Evolutionary conservation across 129 eudicot species (phyloP).

Genomic region (Pulicaria dysenterica): DNA sequence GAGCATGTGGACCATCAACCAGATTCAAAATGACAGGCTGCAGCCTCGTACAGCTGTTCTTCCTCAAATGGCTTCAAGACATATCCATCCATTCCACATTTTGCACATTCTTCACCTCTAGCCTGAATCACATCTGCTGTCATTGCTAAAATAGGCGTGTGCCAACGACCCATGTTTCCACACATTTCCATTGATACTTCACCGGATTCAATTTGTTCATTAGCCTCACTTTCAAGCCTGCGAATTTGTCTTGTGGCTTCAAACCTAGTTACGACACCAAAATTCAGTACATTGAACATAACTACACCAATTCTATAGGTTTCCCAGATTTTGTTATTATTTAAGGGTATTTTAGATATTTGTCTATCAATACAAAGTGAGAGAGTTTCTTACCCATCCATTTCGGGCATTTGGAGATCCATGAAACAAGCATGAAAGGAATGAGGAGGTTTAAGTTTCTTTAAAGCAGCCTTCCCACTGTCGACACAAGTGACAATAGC

Average conservation of each 20-base stretch:
- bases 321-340: too few relatives aligned
- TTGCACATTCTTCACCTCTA: slow-evolving; percentile 62
- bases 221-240: slow-evolving; percentile 46
- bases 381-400: slow-evolving; percentile 76
- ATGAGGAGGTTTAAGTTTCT: slow-evolving; percentile 76
- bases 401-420: slow-evolving; percentile 99
- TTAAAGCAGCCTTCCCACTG: slow-evolving; percentile 65
- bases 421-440: slow-evolving; percentile 88
- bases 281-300: neutral
- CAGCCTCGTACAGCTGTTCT: slow-evolving; percentile 68
- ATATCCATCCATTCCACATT: slow-evolving; percentile 96
- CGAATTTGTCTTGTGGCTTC: slow-evolving; percentile 79
- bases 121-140: slow-evolving; percentile 97
- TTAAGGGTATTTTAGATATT: slow-evolving; percentile 17
- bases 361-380: neutral
- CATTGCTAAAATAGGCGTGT: slow-evolving; percentile 88
- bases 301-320: neutral
- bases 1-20: slow-evolving; percentile 38
- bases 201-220: slow-evolving; percentile 42
- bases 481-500: slow-evolving; percentile 79
- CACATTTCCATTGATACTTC: slow-evolving; percentile 40
- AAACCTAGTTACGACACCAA: slow-evolving; percentile 50
- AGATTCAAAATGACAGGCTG: slow-evolving; percentile 71
- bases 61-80: slow-evolving; percentile 87
- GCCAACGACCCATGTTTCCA: slow-evolving; percentile 57